Base-by-base conservation (phyloP, 1,139 yeast species). In the Magnusiomyces ingens region DNA sequence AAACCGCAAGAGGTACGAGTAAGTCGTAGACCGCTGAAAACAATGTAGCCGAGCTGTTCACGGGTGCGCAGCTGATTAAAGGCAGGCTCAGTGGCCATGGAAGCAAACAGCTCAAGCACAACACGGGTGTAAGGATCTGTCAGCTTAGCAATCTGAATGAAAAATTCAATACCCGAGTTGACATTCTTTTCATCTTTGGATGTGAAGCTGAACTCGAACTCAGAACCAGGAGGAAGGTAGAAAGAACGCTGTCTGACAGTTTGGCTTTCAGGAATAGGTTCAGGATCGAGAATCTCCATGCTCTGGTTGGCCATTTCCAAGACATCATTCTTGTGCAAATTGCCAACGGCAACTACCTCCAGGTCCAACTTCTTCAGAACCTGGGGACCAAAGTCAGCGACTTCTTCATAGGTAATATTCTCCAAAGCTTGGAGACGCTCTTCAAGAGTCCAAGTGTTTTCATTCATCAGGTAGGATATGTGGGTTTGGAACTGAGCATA, bases 21-120 rank as follows among this genome's bases (percentile, higher is more conserved):
- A 54, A 77, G 75, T 58, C 84, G 74, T 37, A 79, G 71, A 1
- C 95, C 87, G 41, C 94, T 83, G 66, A 88, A 89, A 0, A 93
- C 99, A 56, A 93, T 90, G 64, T 87, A 87, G 1, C 95, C 95
- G 40, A 87, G 75, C 67, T 93, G 98, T 69, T 93, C 99, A 62
- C 88, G 84, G 2, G 99, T 93, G 68, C 99, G 78, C 55, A 93
- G 76, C 59, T 86, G 88, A 66, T 88, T 84, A 68, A 93, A 93
- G 53, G 91, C 86, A 1, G 97, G 97, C 66, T 91, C 98, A 58
- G 79, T 81, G 50, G 85, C 74, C 57, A 90, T 76, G 54, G 87
- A 90, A 0, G 85, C 79, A 50, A 89, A 69, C 52, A 93, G 71
- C 51, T 85, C 90, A 18, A 85, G 75, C 52, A 80, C 65, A 0